These are phyloP conservation scores for Hibiscus mutabilis DNA, from an alignment of 345 rosid species.

Conservation along the genomic window DNA sequence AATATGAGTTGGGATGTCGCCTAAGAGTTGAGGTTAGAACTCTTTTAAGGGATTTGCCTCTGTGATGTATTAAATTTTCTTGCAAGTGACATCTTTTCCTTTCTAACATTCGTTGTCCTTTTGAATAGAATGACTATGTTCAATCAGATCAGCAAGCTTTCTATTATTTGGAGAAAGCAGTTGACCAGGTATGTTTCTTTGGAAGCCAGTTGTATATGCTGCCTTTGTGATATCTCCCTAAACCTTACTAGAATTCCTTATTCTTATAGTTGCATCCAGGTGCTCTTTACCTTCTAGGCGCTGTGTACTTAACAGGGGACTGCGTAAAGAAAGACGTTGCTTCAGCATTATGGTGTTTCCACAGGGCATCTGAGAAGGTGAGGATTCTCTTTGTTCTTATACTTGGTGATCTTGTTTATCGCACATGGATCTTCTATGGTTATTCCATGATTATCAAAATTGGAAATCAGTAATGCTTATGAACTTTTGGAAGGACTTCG, in stretches of 20 bases:
- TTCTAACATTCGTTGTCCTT: conserved; percentile 4
- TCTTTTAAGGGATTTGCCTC: not conserved
- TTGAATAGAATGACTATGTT: conserved; percentile 59
- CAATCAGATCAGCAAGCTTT: conserved; percentile 87
- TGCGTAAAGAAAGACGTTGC: conserved; percentile 84
- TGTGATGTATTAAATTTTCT: not conserved
- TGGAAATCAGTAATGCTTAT: not conserved
- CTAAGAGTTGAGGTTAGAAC: conserved; percentile 69
- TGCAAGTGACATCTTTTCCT: not conserved
- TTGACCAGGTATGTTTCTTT: conserved; percentile 61
- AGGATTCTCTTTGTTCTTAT: conserved; percentile 10
- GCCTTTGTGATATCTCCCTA: conserved; percentile 2
- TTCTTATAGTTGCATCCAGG: conserved; percentile 81
- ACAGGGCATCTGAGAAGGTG: conserved; percentile 85
- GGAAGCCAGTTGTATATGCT: not conserved
- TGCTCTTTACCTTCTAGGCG: conserved; percentile 87
- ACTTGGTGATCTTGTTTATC: not conserved
- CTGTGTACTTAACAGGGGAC: conserved; percentile 81
- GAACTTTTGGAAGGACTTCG: not conserved
- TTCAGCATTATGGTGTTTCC: conserved; percentile 94
- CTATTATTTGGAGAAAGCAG: conserved; percentile 83
- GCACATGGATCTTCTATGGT: not conserved
- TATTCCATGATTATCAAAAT: not conserved
- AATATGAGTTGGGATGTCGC: conserved; percentile 74
- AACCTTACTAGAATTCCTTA: conserved; percentile 24